phyloP scores from a whole-genome alignment of 2,329 filamentous ascomycete genomes.

The Penicillium olsonii region DNA sequence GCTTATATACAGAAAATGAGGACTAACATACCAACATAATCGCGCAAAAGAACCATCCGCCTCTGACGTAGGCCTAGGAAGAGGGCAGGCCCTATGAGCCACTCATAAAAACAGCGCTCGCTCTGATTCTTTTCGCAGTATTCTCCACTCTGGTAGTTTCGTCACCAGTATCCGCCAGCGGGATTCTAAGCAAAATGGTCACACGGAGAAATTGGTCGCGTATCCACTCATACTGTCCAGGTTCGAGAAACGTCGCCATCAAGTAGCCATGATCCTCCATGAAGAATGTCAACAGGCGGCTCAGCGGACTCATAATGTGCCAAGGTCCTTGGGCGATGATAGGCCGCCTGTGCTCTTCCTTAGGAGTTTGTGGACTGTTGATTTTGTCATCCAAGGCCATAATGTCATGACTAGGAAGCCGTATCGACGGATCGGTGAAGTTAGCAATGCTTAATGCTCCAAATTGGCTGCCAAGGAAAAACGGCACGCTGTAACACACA shows the following conservation, averaged over 20 bases:
- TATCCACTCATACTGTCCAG: background rate
- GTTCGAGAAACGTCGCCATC: background rate
- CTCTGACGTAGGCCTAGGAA: too few species aligned
- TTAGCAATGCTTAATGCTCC: background rate
- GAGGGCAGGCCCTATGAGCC: too few species aligned
- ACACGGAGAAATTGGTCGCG: background rate
- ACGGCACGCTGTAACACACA: background rate
- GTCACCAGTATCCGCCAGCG: too few species aligned
- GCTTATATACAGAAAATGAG: too few species aligned
- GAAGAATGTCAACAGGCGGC: constrained; percentile 21
- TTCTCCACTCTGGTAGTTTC: too few species aligned
- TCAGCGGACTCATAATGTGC: constrained; percentile 24
- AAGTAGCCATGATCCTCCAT: background rate
- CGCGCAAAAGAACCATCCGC: too few species aligned
- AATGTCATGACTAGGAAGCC: background rate
- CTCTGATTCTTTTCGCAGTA: too few species aligned
- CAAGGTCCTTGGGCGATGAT: constrained; percentile 25
- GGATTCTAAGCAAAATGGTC: background rate
- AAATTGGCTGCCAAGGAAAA: background rate
- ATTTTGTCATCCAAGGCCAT: too few species aligned
- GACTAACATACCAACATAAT: too few species aligned
- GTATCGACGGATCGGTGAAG: background rate
- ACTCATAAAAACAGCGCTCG: too few species aligned
- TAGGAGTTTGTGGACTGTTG: background rate
- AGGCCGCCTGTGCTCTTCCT: constrained; percentile 16